Base-by-base conservation (phyloP, 2,329 filamentous ascomycete genomes). In the Ceratocystis albifundus region DNA sequence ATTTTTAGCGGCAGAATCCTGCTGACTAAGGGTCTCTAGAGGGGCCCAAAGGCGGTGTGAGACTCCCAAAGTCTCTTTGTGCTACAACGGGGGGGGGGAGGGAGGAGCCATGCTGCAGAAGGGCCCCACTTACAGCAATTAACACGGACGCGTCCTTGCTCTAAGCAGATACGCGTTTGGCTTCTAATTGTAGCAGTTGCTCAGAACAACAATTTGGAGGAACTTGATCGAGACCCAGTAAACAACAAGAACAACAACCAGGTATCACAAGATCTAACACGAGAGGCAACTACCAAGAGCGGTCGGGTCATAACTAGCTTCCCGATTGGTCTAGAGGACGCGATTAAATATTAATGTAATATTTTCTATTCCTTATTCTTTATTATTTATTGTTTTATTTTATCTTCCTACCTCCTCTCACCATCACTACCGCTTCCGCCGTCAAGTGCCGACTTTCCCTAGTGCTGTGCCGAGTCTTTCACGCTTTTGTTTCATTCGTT, bases 1-100 rank as follows among this genome's bases (percentile, higher is more conserved):
- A 50, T 53, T 61, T 66, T 66, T 67, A 44, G 63, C 57, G 66
- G 64, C 64, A 64, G 63, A 68, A 67, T 67, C n/a, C 7, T 30
- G 65, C 65, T 68, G 64, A 68, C 46, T 68, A 68, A 68, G 64
- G 46, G 6, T 5, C 4, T 1, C 22, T 15, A 25, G 48, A 53
- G 48, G 48, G 48, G 66, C 46, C 45, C 15, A 44, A 45, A 64
- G 65, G 65, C 65, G 65, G 65, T 67, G 61, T 25, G 25, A 6
- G 25, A 10, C 1, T 7, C 32, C 20, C 15, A 41, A 44, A 8
- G 12, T 17, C 4, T 17, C 28, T 2, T 7, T n/a, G 28, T 30
- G 61, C 61, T 7, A 48, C 45, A n/a, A 48, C 4, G 25, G 3
- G 44, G 20, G n/a, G n/a, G n/a, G n/a, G n/a, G n/a, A n/a, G n/a